Evolutionary conservation across 371 early-diverging fungal species (phyloP).

Genomic region (Apophysomyces ossiformis): DNA sequence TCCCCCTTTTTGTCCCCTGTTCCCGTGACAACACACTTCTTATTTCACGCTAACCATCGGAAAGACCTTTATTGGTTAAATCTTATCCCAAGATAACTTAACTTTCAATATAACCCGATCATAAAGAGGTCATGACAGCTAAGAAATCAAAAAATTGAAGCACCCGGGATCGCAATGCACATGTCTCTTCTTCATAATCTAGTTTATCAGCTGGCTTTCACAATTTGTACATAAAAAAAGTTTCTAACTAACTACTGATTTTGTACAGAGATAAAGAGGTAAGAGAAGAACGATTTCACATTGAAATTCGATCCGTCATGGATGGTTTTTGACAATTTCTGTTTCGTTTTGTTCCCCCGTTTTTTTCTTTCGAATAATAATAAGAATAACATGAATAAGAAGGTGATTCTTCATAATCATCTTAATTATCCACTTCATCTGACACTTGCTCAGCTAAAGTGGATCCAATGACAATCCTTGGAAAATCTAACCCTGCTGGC

Average conservation of each 20-base stretch:
- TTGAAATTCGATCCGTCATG: background rate
- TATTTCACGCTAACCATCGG: too few relatives aligned
- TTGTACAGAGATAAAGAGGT: background rate
- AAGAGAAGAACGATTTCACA: background rate
- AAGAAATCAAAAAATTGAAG: background rate
- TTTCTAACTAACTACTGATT: too few relatives aligned
- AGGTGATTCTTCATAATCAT: too few relatives aligned
- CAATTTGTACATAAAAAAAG: too few relatives aligned
- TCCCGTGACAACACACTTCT: too few relatives aligned
- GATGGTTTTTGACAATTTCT: background rate
- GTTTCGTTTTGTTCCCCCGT: background rate
- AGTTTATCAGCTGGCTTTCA: too few relatives aligned
- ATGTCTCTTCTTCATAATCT: too few relatives aligned
- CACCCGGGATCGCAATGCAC: background rate
- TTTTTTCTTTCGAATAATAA: background rate
- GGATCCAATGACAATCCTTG: conserved; percentile 9
- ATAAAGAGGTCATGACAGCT: background rate
- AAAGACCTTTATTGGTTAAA: too few relatives aligned
- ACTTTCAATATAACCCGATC: background rate
- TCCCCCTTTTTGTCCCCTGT: too few relatives aligned
- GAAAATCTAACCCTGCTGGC: background rate
- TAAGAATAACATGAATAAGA: too few relatives aligned
- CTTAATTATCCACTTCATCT: background rate
- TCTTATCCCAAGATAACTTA: too few relatives aligned
- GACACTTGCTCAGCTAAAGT: background rate